These are phyloP conservation scores for Ceriops decandra DNA, from an alignment of 345 rosid genomes.

Conservation along the genomic window DNA sequence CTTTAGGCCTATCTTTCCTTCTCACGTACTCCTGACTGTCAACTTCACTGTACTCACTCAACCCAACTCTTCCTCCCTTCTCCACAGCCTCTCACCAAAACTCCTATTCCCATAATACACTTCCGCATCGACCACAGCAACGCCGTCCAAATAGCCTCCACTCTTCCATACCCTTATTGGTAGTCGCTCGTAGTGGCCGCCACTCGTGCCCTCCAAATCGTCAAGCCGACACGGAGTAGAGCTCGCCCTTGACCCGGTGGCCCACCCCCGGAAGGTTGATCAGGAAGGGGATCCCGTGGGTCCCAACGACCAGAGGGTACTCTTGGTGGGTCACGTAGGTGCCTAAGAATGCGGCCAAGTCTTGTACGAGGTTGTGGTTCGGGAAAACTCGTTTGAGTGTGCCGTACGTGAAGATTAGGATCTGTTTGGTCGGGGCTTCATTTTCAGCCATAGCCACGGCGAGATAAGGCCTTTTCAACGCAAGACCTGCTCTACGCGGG, in stretches of 20 bases:
- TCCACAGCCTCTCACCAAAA: slow-evolving; percentile 57
- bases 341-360: slow-evolving; percentile 50
- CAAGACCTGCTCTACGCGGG: too few species aligned
- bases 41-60: slow-evolving; percentile 39
- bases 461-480: not conserved
- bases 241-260: slow-evolving; percentile 56
- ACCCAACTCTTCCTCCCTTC: slow-evolving; percentile 44
- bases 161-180: slow-evolving; percentile 30
- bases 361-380: slow-evolving; percentile 43
- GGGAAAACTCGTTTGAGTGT: slow-evolving; percentile 55
- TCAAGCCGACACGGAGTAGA: slow-evolving; percentile 64
- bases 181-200: slow-evolving; percentile 71
- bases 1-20: slow-evolving; percentile 33
- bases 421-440: not conserved
- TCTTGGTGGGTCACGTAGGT: slow-evolving; percentile 35
- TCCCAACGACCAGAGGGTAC: slow-evolving; percentile 70
- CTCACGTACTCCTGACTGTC: slow-evolving; percentile 38
- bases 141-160: slow-evolving; percentile 15
- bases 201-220: slow-evolving; percentile 53
- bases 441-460: slow-evolving; percentile 11
- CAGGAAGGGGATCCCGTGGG: slow-evolving; percentile 64
- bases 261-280: slow-evolving; percentile 54
- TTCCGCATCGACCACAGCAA: slow-evolving; percentile 41
- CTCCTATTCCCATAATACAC: slow-evolving; percentile 58
- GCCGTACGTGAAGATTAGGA: slow-evolving; percentile 58